phyloP scores from a whole-genome alignment of 495 filamentous ascomycete species.

The Penicillium lividum region DNA sequence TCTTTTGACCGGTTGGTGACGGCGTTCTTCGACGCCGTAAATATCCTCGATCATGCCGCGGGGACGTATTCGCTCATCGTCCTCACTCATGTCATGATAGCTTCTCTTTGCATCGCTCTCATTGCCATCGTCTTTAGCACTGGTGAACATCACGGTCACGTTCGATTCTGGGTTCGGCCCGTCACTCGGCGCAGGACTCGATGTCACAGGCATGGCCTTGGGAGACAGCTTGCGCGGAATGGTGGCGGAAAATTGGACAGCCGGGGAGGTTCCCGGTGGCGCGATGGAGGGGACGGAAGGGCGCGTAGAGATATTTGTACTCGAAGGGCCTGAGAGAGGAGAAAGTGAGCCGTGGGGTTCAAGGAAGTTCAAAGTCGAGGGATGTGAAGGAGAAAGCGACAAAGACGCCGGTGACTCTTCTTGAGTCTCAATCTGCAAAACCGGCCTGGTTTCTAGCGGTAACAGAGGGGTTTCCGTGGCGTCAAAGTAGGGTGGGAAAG shows the following conservation, averaged over 20 bases:
- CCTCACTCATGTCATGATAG: conserved; percentile 30
- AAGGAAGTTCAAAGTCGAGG: conserved; percentile 17
- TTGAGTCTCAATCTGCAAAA: not conserved
- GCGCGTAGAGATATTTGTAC: conserved; percentile 14
- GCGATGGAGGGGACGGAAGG: conserved; percentile 22
- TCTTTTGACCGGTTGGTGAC: conserved; percentile 62
- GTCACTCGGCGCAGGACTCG: conserved; percentile 15
- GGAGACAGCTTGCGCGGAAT: conserved; percentile 1
- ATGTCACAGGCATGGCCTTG: not conserved
- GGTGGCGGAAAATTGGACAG: conserved; percentile 22
- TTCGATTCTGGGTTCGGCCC: conserved; percentile 13
- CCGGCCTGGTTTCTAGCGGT: not conserved
- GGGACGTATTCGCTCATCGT: conserved; percentile 25
- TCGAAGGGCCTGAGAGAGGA: conserved; percentile 24
- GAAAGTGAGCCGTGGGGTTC: conserved; percentile 25
- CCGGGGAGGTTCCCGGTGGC: conserved; percentile 31
- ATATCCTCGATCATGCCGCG: conserved; percentile 62
- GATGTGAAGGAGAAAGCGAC: conserved; percentile 17
- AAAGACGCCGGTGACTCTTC: not conserved
- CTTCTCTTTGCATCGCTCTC: conserved; percentile 34
- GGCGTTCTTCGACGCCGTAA: conserved; percentile 69
- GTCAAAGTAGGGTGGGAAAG: conserved; percentile 4
- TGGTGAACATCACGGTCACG: conserved; percentile 34
- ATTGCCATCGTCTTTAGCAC: conserved; percentile 20
- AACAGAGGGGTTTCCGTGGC: not conserved